Percentiles rank a stretch among this genome's conserved stretches.
These are phyloP conservation scores for Alisma plantagoaquatica DNA, from an alignment of 106 monocot genomes.

Conservation along the genomic window DNA sequence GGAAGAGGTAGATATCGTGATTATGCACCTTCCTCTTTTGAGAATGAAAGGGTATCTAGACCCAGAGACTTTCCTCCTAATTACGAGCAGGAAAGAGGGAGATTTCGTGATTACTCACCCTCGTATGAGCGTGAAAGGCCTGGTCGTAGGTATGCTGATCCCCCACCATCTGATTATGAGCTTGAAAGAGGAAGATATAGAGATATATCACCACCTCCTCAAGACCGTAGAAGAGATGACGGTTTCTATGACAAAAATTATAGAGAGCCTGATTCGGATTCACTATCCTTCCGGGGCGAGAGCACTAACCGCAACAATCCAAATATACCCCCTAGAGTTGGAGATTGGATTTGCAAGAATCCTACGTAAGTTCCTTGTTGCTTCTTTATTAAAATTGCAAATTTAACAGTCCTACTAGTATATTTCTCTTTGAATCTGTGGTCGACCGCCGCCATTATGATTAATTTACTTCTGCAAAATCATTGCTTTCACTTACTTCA, in stretches of 20 bases:
- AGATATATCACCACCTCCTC: constrained; percentile 28
- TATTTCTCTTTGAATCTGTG: too few relatives aligned
- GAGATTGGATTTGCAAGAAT: constrained; percentile 94
- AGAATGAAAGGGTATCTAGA: background rate
- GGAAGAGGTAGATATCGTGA: constrained; percentile 28
- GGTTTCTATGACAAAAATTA: constrained; percentile 26
- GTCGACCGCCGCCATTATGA: too few relatives aligned
- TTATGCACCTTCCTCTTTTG: constrained; percentile 1
- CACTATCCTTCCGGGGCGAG: constrained; percentile 27
- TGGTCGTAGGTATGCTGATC: constrained; percentile 33
- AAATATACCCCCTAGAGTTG: constrained; percentile 81
- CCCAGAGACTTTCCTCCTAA: constrained; percentile 5
- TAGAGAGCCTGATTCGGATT: constrained; percentile 11
- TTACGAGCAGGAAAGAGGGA: constrained; percentile 3
- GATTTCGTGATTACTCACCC: constrained; percentile 4
- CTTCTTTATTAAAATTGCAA: too few relatives aligned
- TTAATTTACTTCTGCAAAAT: too few relatives aligned
- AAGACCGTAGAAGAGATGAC: constrained; percentile 24
- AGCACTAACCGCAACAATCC: constrained; percentile 69
- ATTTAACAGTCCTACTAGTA: too few relatives aligned
- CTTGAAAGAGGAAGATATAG: constrained; percentile 12
- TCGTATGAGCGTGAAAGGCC: constrained; percentile 26
- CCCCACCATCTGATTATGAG: background rate
- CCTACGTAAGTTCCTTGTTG: constrained; percentile 43
- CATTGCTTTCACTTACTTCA: too few relatives aligned